Conservation (phyloP, 257 asterid species). For the Lantana camara region DNA sequence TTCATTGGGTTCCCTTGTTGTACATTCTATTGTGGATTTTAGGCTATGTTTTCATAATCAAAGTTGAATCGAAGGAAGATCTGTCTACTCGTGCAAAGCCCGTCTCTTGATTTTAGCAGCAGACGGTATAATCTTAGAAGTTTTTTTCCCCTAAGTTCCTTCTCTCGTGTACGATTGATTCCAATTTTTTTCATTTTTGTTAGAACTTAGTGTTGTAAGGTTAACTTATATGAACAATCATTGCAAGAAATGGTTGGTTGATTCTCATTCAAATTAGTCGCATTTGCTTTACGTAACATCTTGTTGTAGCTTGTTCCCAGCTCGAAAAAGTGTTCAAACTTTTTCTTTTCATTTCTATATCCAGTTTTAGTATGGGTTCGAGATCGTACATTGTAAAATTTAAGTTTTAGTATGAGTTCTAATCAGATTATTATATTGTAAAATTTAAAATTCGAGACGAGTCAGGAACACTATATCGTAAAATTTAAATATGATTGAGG, state of each 20-base stretch:
- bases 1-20: slow-evolving; percentile 64
- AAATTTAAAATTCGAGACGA: too few relatives aligned
- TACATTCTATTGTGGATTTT: slow-evolving; percentile 67
- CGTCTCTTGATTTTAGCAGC: slow-evolving; percentile 37
- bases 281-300: not conserved
- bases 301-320: too few relatives aligned
- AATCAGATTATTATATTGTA: too few relatives aligned
- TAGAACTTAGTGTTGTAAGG: not conserved
- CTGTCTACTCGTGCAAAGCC: slow-evolving; percentile 76
- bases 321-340: not conserved
- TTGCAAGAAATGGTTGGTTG: not conserved
- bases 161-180: not conserved
- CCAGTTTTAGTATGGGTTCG: too few relatives aligned
- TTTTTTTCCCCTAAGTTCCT: not conserved
- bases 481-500: too few relatives aligned
- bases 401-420: too few relatives aligned
- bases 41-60: slow-evolving; percentile 74
- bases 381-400: too few relatives aligned
- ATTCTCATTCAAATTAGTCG: not conserved
- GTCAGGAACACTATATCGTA: too few relatives aligned
- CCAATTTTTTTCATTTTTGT: slow-evolving; percentile 20
- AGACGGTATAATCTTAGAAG: not conserved
- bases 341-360: too few relatives aligned
- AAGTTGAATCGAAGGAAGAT: slow-evolving; percentile 76
- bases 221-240: not conserved